Evolutionary conservation across 768 basidiomycete species (phyloP).

Genomic region (Lactarius akahatsu): DNA sequence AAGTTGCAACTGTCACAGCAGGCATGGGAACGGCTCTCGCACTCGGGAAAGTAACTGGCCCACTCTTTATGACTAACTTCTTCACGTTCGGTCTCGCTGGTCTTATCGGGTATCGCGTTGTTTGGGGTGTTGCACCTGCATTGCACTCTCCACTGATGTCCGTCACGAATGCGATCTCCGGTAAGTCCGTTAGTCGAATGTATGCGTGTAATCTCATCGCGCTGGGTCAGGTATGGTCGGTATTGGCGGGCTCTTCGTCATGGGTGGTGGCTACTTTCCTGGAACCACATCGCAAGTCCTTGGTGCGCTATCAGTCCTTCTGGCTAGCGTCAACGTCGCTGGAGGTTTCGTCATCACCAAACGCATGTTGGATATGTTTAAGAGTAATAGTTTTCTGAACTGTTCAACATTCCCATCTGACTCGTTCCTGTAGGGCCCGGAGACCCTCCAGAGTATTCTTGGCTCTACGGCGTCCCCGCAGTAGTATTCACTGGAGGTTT

Average conservation of each 20-base stretch:
- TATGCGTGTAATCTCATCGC: background rate
- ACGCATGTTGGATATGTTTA: constrained; percentile 93
- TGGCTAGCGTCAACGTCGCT: constrained; percentile 85
- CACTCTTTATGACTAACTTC: constrained; percentile 85
- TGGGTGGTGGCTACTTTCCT: constrained; percentile 86
- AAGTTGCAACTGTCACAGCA: constrained; percentile 69
- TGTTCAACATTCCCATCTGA: background rate
- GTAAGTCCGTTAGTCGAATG: constrained; percentile 39
- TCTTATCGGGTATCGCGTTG: constrained; percentile 82
- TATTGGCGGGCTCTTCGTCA: constrained; percentile 82
- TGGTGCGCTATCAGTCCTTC: constrained; percentile 79
- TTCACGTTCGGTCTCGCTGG: constrained; percentile 88
- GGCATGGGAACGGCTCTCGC: constrained; percentile 74
- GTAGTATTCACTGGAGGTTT: constrained; percentile 82
- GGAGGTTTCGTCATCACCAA: constrained; percentile 90
- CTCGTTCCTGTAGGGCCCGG: constrained; percentile 53
- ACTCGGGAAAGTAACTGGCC: constrained; percentile 76
- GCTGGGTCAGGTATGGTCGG: constrained; percentile 62
- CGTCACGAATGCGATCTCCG: constrained; percentile 87
- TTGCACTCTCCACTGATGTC: constrained; percentile 90
- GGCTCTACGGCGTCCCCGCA: constrained; percentile 78
- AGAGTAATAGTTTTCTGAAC: constrained; percentile 48
- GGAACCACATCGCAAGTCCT: constrained; percentile 77
- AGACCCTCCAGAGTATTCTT: constrained; percentile 87
- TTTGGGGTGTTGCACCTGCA: constrained; percentile 88